Conservation (phyloP, 108 stramenopile species). For the Cyclotella baltica region DNA sequence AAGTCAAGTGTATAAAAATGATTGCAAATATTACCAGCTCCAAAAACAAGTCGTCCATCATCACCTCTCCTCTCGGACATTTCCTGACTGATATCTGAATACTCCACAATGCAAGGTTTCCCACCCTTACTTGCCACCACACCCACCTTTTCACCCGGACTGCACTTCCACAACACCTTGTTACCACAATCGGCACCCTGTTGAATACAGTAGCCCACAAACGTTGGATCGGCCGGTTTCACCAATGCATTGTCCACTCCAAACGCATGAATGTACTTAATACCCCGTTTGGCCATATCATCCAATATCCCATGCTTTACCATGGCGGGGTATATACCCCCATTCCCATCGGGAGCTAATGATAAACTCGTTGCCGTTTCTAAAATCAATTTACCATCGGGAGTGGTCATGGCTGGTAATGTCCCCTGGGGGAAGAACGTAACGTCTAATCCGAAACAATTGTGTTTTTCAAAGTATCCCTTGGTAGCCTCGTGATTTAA, state of each 20-base stretch:
- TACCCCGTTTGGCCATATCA: conserved; percentile 84
- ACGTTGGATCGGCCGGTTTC: conserved; percentile 92
- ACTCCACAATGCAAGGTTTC: conserved; percentile 92
- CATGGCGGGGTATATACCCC: conserved; percentile 97
- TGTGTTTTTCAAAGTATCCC: conserved; percentile 75
- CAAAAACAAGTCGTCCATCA: conserved; percentile 81
- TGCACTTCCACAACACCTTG: conserved; percentile 92
- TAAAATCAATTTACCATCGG: conserved; percentile 91
- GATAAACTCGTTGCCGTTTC: conserved; percentile 72
- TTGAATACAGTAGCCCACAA: conserved; percentile 93
- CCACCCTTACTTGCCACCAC: conserved; percentile 84
- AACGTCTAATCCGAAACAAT: conserved; percentile 91
- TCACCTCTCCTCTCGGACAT: conserved; percentile 72
- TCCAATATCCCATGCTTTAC: conserved; percentile 76
- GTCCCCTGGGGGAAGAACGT: conserved; percentile 94
- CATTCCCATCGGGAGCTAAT: conserved; percentile 97
- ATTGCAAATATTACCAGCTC: conserved; percentile 99
- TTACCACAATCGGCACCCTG: conserved; percentile 92
- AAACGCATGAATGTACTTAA: conserved; percentile 92
- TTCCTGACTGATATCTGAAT: conserved; percentile 85
- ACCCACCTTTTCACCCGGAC: conserved; percentile 94
- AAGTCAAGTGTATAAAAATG: conserved; percentile 96
- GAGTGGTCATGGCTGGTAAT: conserved; percentile 85
- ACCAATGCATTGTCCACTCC: conserved; percentile 96
- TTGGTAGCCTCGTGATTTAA: conserved; percentile 90